Conservation (phyloP, 257 asterid genomes). For the Vinca minor region DNA sequence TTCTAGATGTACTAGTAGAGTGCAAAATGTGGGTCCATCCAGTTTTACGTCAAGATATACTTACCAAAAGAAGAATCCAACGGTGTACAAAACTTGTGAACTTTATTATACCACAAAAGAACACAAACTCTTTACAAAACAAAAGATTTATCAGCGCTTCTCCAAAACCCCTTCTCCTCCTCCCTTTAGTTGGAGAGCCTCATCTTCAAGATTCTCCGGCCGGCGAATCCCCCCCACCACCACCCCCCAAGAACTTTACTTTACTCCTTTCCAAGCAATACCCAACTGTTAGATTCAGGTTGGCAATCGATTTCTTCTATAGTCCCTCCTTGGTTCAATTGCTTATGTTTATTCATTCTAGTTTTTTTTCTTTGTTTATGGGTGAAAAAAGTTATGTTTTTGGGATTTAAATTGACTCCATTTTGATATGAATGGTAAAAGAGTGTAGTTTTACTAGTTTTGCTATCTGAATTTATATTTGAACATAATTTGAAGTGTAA, state of each 20-base stretch:
- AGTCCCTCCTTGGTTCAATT: not conserved
- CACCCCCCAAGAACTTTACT: not conserved
- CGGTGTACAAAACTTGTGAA: too few relatives aligned
- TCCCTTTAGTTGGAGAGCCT: too few relatives aligned
- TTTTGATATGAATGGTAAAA: not conserved
- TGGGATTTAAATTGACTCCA: not conserved
- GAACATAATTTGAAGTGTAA: not conserved
- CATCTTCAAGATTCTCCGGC: conserved; percentile 1
- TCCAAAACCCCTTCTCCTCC: too few relatives aligned
- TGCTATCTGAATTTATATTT: not conserved
- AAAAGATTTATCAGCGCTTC: too few relatives aligned
- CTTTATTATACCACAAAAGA: too few relatives aligned
- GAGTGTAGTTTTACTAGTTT: not conserved
- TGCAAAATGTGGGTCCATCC: too few relatives aligned
- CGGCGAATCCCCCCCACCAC: not conserved
- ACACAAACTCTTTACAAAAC: too few relatives aligned
- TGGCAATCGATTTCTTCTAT: not conserved
- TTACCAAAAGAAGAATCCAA: too few relatives aligned
- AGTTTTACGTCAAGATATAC: too few relatives aligned
- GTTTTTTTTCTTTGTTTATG: not conserved
- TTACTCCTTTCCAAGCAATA: not conserved
- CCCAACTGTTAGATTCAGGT: conserved; percentile 2
- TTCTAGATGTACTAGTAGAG: too few relatives aligned
- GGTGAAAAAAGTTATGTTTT: not conserved
- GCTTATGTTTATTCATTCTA: not conserved